Evolutionary conservation across 2,329 filamentous ascomycete species (phyloP), one percentile per base, ranked within the genome.

Genomic region (Sclerotinia trifoliorum): DNA sequence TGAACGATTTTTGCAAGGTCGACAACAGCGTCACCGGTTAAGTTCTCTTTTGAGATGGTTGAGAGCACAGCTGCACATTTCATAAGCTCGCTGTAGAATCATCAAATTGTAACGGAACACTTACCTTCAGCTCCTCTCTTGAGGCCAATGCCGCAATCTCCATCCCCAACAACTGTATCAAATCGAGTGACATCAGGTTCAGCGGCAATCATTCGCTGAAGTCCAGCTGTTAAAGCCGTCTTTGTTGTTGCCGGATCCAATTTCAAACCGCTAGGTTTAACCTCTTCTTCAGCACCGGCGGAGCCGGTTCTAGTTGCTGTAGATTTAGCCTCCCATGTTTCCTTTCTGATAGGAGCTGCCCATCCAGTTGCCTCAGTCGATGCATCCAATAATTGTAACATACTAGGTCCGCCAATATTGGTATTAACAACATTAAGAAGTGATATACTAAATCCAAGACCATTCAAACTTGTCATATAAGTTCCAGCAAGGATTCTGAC

Each of bases 401-500:
- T 83, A 13, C 85, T 86, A 57, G 75, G 75, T 44, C 76, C 76
- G 3, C 76, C 77, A 52, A 78, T 71, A 51, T 77, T 67, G 1
- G 86, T 86, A 71, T 90, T 86, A 8, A 81, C 80, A 11, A 90
- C 80, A 76, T 86, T 88, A 46, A 92, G 80, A 17, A 92, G 76
- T 4, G 88, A 89, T 67, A 91, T 85, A 70, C 87, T 90, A 79
- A 92, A 92, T 5, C 90, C 90, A 10, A 90, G 81, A 1, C 88
- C 89, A 72, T 92, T 91, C 70, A 92, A 78, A 71, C 88, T 90
- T 24, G 89, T 91, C 83, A 92, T 88, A 79, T 88, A 92, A 0
- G 88, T 90, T 15, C 89, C 87, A 42, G 87, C 81, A 49, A 91
- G 81, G 57, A 89, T 83, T 52, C 88, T 80, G 32, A 84, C 83